Evolutionary conservation across 2,329 filamentous ascomycete species (phyloP), one percentile per base, ranked within the genome.

Genomic region (Cladosporium colombiae): DNA sequence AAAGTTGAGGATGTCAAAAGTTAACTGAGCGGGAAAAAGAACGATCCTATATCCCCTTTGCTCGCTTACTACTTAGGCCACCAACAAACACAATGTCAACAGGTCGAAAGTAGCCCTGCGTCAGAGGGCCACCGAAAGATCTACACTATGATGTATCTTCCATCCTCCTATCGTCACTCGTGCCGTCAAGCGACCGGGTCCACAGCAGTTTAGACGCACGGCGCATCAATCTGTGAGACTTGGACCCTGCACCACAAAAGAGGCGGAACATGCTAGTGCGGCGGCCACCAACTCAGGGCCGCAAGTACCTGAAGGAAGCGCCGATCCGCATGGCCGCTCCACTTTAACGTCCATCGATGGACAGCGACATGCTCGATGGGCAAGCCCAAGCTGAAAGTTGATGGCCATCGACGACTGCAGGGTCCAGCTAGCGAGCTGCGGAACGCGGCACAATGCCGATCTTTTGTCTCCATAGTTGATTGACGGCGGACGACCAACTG

Each of bases 51-150:
- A 56, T 46, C 35, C 35, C 35, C 16, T 56, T 21, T 23, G 21
- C 50, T 40, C 33, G 52, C 52, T 23, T 35, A 55, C 23, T 14
- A 46, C 18, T 7, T 4, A 18, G 10, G 4, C n/a, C 8, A 10
- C 40, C 29, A 35, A 50, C 31, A 53, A 55, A 14, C 14, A 29
- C 29, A 10, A 8, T 29, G 49, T 27, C 21, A 55, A 55, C 27
- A 53, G n/a, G 60, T 16, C 31, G 27, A 29, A 40, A 21, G 31
- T 21, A 23, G 50, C 50, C 50, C 50, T 63, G 61, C 61, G 61
- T 63, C 61, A 55, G 59, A 62, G 33, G 61, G 16, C 50, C 61
- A 35, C 49, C 37, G 46, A 55, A 62, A 62, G 60, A 62, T 62
- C 60, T n/a, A 21, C 61, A 23, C 14, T 46, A 63, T 63, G 61